Percentiles rank a stretch among this genome's conserved stretches.
Conservation (phyloP, 2,329 filamentous ascomycete genomes). For the Cytospora schulzeri region DNA sequence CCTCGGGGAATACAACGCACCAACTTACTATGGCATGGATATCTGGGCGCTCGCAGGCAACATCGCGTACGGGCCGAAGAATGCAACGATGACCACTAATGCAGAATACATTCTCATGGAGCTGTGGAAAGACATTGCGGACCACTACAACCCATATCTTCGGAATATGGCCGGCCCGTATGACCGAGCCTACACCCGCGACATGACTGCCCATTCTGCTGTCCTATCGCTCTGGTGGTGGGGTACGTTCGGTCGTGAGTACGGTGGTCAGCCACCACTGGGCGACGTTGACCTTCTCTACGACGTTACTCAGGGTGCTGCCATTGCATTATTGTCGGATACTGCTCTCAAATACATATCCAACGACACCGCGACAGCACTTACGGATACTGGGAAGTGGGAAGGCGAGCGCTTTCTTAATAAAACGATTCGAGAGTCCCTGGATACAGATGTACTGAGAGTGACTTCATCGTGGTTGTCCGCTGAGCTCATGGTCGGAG, state of each 20-base stretch:
- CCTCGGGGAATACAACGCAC: conserved; percentile 43
- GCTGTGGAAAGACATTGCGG: conserved; percentile 41
- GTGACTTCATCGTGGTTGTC: conserved; percentile 45
- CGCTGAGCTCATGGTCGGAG: conserved; percentile 47
- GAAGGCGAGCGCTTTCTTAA: conserved; percentile 39
- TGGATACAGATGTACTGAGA: conserved; percentile 36
- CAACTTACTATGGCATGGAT: conserved; percentile 46
- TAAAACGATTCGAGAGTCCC: conserved; percentile 40
- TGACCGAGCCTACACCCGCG: conserved; percentile 43
- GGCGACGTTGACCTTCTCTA: conserved; percentile 44
- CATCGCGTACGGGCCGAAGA: conserved; percentile 40
- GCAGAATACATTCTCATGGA: conserved; percentile 35
- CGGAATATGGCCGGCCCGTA: conserved; percentile 41
- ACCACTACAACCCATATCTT: conserved; percentile 41
- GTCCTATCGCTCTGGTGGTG: conserved; percentile 47
- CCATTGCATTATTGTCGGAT: conserved; percentile 43
- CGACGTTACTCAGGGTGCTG: conserved; percentile 44
- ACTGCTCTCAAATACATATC: conserved; percentile 37
- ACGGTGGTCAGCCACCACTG: conserved; percentile 41
- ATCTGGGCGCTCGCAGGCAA: conserved; percentile 43
- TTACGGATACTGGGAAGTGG: conserved; percentile 39
- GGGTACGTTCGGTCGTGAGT: conserved; percentile 44
- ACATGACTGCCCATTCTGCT: conserved; percentile 43
- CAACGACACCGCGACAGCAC: conserved; percentile 32
- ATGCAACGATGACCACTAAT: conserved; percentile 36